phyloP scores from a whole-genome alignment of 139 green algal genomes.

The Pseudopediastrum boryanum region DNA sequence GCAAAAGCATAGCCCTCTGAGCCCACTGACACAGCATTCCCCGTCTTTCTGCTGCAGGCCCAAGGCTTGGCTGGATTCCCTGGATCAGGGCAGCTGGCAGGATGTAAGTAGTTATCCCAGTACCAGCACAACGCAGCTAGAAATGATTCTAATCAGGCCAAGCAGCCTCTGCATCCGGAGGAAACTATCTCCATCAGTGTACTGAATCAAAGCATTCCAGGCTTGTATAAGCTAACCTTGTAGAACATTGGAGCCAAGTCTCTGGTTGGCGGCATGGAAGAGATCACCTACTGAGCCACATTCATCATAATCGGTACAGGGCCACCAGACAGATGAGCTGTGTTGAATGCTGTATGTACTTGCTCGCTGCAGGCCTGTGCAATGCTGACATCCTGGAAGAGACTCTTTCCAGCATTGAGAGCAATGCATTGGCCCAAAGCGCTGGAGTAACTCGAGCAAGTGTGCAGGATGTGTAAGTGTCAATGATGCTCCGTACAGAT shows the following conservation, averaged over 20 bases:
- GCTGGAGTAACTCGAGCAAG: slow-evolving; percentile 8
- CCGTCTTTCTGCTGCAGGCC: slow-evolving; percentile 4
- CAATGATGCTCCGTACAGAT: no score
- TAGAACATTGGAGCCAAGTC: not conserved
- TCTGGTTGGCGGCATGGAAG: not conserved
- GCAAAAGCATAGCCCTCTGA: not conserved
- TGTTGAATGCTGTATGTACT: no score
- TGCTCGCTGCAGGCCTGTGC: slow-evolving; percentile 9
- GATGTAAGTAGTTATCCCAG: slow-evolving; percentile 16
- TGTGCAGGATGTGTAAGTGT: slow-evolving; percentile 11
- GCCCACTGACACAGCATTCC: not conserved
- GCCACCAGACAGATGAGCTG: not conserved
- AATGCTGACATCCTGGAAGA: slow-evolving; percentile 35
- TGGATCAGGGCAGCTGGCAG: slow-evolving; percentile 23
- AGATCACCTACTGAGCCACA: not conserved
- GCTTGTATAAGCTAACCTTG: not conserved
- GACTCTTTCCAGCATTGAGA: slow-evolving; percentile 21
- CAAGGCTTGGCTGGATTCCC: slow-evolving; percentile 21
- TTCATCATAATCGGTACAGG: not conserved
- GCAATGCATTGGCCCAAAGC: not conserved
- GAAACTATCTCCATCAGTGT: no score
- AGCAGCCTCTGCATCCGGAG: no score
- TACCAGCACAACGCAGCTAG: not conserved
- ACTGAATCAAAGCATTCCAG: not conserved
- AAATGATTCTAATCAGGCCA: not conserved